These are phyloP conservation scores for Ceriops zippeliana DNA, from an alignment of 345 rosid genomes.

Conservation along the genomic window DNA sequence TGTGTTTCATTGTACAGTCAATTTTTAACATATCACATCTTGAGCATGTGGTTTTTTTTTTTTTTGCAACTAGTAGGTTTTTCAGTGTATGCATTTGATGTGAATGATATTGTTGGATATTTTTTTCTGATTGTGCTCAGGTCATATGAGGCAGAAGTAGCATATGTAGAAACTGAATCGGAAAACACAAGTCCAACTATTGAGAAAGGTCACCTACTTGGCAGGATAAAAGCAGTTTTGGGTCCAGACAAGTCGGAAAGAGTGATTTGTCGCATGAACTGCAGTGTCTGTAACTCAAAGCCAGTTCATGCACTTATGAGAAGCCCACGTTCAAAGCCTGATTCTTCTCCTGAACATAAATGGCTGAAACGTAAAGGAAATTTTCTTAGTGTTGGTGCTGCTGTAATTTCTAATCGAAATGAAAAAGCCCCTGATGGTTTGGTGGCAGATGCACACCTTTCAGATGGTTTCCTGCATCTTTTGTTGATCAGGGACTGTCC, in stretches of 20 bases:
- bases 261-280: conserved; percentile 60
- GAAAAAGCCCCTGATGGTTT: conserved; percentile 95
- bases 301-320: conserved; percentile 22
- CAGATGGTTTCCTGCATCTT: conserved; percentile 92
- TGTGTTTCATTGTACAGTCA: not conserved
- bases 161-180: conserved; percentile 55
- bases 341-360: conserved; percentile 37
- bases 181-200: conserved; percentile 31
- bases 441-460: conserved; percentile 93
- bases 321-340: conserved; percentile 23
- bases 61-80: not conserved
- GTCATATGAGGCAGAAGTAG: conserved; percentile 84
- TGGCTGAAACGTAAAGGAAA: conserved; percentile 68
- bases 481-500: conserved; percentile 81
- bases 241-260: conserved; percentile 51
- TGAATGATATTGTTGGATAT: not conserved
- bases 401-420: conserved; percentile 80
- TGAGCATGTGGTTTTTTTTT: conserved; percentile 3
- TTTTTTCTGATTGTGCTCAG: conserved; percentile 26
- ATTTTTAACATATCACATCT: not conserved
- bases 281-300: conserved; percentile 53
- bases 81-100: not conserved
- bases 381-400: conserved; percentile 86
- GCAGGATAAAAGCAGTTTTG: conserved; percentile 32
- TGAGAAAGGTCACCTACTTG: conserved; percentile 27